phyloP scores from a whole-genome alignment of 805 yeast species.

The Wickerhamiella sorbophila region DNA sequence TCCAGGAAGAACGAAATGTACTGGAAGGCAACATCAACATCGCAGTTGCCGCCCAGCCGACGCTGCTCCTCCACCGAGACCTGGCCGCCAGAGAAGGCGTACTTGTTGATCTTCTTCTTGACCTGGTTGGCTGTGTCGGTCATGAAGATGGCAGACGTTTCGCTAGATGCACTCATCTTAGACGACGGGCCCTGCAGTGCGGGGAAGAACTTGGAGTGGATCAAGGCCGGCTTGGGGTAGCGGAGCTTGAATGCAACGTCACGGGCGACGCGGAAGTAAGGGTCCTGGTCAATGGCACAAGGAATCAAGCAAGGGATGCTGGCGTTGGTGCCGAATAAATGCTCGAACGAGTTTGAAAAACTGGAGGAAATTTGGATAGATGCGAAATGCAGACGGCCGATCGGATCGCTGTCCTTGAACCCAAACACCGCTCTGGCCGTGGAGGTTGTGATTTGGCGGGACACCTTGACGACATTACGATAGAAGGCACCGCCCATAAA shows the following conservation, averaged over 20 bases:
- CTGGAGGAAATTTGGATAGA: constrained; percentile 93
- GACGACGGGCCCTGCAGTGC: constrained; percentile 94
- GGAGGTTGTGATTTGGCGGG: constrained; percentile 92
- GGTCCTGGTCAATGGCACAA: constrained; percentile 98
- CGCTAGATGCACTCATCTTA: constrained; percentile 93
- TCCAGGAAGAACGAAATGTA: constrained; percentile 79
- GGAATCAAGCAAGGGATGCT: constrained; percentile 96
- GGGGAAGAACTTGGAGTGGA: constrained; percentile 94
- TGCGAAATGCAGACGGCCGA: constrained; percentile 90
- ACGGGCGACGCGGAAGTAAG: constrained; percentile 92
- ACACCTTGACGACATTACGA: constrained; percentile 82
- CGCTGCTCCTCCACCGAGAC: constrained; percentile 83
- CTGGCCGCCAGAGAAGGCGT: constrained; percentile 92
- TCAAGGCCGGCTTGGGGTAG: constrained; percentile 77
- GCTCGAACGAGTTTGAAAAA: constrained; percentile 92
- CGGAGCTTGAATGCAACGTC: constrained; percentile 92
- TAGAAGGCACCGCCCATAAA: constrained; percentile 91
- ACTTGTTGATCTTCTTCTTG: constrained; percentile 86
- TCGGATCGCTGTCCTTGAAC: constrained; percentile 84
- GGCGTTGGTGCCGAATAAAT: constrained; percentile 66
- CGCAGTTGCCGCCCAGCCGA: constrained; percentile 81
- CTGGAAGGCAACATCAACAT: constrained; percentile 89
- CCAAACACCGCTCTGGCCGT: constrained; percentile 97
- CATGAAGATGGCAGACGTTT: constrained; percentile 86
- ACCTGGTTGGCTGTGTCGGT: constrained; percentile 87